Evolutionary conservation across 345 rosid genomes (phyloP).

Genomic region (Pistacia vera): DNA sequence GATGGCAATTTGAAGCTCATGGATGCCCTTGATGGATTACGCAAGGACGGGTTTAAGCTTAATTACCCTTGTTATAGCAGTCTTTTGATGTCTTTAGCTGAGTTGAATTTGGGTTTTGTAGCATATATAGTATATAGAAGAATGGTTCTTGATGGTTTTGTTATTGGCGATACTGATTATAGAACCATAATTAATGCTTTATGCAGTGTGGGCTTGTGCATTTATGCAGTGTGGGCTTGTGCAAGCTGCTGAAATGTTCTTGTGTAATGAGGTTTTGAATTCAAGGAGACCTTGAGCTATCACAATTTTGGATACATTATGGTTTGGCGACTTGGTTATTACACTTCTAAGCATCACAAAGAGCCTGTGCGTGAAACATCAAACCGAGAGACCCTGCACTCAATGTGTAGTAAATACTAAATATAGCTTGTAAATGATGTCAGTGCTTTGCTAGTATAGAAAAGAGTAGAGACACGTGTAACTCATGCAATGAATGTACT

Average conservation of each 20-base stretch:
- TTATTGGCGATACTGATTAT: slow-evolving; percentile 40
- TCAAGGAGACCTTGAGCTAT: too few species aligned
- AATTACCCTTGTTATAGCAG: slow-evolving; percentile 55
- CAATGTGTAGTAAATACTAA: too few species aligned
- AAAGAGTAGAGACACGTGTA: too few species aligned
- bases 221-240: slow-evolving; percentile 48
- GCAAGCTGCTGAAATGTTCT: slow-evolving; percentile 45
- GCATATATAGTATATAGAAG: slow-evolving; percentile 32
- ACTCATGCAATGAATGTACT: too few species aligned
- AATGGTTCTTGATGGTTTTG: slow-evolving; percentile 48
- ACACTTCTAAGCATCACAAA: too few species aligned
- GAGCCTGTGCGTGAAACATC: too few species aligned
- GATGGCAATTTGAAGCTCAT: slow-evolving; percentile 36
- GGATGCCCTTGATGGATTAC: slow-evolving; percentile 36
- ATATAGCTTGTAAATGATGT: too few species aligned
- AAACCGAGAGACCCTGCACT: too few species aligned
- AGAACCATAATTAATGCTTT: slow-evolving; percentile 44
- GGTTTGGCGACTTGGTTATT: too few species aligned
- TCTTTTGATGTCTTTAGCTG: slow-evolving; percentile 48
- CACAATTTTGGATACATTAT: too few species aligned
- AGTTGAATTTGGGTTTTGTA: slow-evolving; percentile 35
- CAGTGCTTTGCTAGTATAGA: too few species aligned
- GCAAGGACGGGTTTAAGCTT: slow-evolving; percentile 39
- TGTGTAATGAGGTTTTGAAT: slow-evolving; percentile 17
- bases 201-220: too few species aligned